Evolutionary conservation across 768 basidiomycete genomes (phyloP), one percentile per base, ranked within the genome.

Genomic region (Pleurotus tuber-regium): DNA sequence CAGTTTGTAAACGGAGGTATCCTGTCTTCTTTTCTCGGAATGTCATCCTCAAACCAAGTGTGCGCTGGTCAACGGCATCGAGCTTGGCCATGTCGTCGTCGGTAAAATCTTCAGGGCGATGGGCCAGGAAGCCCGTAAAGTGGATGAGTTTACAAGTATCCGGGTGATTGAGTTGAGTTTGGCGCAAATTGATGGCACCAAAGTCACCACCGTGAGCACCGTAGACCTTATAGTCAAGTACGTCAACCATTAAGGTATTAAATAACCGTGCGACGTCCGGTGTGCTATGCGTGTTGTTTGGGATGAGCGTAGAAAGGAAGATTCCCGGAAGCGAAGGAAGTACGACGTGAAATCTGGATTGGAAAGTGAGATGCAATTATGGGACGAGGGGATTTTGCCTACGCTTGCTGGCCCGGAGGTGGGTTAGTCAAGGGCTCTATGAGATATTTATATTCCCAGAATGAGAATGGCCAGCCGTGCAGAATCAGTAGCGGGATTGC

Each of bases 121-220:
- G 46, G 21, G 46, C 46, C 8, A 31, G 46, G 3, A 48, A 48
- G 16, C 29, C 46, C 16, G 23, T 48, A 23, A 48, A 48, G 21
- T 48, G 46, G 18, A 48, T 35, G n/a, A 48, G 46, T 10, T 24
- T 31, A 21, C 46, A 48, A 10, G 46, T 33, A 24, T 48, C 31
- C 4, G 46, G 18, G 21, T 48, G 46, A 31, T 48, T 48, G 31
- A 48, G 46, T 31, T 48, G 46, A 14, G 31, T 35, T 24, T 48
- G 46, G 18, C 46, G 46, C n/a, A 48, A 18, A 21, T 48, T 48
- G 14, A 48, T 48, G 16, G 46, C 46, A 19, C 46, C 46, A 23
- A 48, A 53, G 28, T 53, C 52, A 10, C 52, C 52, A 12, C 52
- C 52, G 19, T 53, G 52, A 18, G 43, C 40, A 24, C 43, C 52